Evolutionary conservation across 129 eudicot species (phyloP), one percentile per base, ranked within the genome.

Genomic region (Glebionis coronaria): DNA sequence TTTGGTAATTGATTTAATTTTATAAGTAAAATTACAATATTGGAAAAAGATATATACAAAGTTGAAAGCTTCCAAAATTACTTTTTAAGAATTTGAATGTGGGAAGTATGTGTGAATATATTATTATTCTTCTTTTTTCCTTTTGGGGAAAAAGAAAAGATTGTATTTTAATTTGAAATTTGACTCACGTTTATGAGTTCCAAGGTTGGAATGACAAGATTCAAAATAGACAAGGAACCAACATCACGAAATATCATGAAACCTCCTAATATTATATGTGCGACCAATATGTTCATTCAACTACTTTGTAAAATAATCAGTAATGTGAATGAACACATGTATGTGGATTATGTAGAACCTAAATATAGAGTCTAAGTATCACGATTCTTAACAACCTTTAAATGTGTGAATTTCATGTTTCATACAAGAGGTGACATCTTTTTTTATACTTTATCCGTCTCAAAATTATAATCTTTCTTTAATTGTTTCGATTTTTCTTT

Each of bases 21-120:
- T 12, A 20, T 7, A 14, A 20, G 16, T 28, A 25, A 58, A 67
- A 35, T 19, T 20, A 19, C 29, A 61, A 63, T 64, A 54, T 63
- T 54, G 14, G 71, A 54, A 54, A 52, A 15, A 73, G 14, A 29
- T 54, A 20, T 52, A 1, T 38, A 21, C 49, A 58, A 58, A 25
- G 68, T 67, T 5, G 42, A 35, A 35, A 35, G 42, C 42, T 4
- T 47, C 45, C 63, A 67, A 74, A 67, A 35, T 25, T 51, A 15
- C 67, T 68, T 75, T 75, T 58, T 29, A 13, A 59, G 51, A 42
- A 35, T 63, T 58, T 67, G 79, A 67, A 67, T 40, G 69, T 58
- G 73, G 60, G 73, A 28, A 57, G 67, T 46, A 56, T 56, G 68
- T 44, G 29, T 23, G 15, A 38, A 35, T 75, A 50, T 45, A 56